These are phyloP conservation scores for Backusella tuberculispora DNA, from an alignment of 192 early-diverging fungal species.

Conservation along the genomic window DNA sequence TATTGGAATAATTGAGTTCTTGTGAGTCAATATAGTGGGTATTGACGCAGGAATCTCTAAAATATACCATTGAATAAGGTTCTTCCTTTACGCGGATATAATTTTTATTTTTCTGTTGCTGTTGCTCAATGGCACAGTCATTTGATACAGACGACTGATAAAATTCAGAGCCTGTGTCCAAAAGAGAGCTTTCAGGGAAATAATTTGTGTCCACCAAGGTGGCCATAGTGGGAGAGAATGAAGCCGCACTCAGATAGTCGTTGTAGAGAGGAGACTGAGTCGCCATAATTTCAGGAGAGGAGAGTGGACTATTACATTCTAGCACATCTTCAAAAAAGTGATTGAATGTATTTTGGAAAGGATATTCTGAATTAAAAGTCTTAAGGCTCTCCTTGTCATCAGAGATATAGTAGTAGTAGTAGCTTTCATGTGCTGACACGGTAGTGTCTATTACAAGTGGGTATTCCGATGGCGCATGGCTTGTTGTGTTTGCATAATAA, in stretches of 20 bases:
- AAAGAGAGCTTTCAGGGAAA: neutral
- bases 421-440: neutral
- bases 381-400: neutral
- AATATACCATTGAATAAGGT: neutral
- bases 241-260: neutral
- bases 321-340: constrained; percentile 7
- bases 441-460: neutral
- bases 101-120: neutral
- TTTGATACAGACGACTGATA: neutral
- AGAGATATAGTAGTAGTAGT: neutral
- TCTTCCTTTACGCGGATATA: neutral
- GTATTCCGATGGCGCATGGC: neutral
- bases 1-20: neutral
- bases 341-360: constrained; percentile 1
- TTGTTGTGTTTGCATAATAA: neutral
- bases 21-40: neutral
- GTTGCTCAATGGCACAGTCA: neutral
- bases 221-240: neutral
- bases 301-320: neutral
- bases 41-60: neutral
- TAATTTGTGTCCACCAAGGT: neutral
- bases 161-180: neutral
- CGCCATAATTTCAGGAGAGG: neutral
- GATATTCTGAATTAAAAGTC: neutral
- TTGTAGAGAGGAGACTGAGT: constrained; percentile 9